Evolutionary conservation across 2,329 filamentous ascomycete species (phyloP).

Genomic region (Pseudocercospora pini-densiflorae): DNA sequence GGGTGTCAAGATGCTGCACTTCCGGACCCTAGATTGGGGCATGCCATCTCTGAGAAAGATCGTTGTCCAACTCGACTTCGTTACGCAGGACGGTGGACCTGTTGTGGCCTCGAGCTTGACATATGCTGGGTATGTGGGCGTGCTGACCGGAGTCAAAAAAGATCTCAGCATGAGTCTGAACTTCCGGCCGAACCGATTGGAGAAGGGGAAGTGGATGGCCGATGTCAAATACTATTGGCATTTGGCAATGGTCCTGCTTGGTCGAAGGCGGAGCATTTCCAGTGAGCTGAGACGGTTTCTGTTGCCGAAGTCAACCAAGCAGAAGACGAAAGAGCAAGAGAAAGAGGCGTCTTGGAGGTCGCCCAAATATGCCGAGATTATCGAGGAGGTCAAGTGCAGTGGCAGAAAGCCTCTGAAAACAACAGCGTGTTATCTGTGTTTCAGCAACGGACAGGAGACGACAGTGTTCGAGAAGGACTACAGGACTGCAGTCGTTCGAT

Average conservation of each 20-base stretch:
- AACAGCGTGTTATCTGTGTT: conserved; percentile 62
- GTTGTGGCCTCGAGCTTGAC: conserved; percentile 55
- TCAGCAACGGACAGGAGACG: conserved; percentile 56
- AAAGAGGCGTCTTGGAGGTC: conserved; percentile 2
- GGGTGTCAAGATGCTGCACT: conserved; percentile 56
- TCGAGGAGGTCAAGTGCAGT: conserved; percentile 36
- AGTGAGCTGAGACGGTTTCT: conserved; percentile 55
- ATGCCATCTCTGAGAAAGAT: conserved; percentile 50
- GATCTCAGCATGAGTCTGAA: conserved; percentile 56
- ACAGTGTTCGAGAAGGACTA: conserved; percentile 63
- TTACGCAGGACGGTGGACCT: conserved; percentile 37
- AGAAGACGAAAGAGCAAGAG: conserved; percentile 1
- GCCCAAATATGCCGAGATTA: conserved; percentile 37
- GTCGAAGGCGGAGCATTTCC: conserved; percentile 58
- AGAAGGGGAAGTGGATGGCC: conserved; percentile 36
- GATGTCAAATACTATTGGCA: conserved; percentile 53
- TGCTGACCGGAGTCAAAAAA: conserved; percentile 56
- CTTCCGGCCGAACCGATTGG: conserved; percentile 56
- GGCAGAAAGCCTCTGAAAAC: conserved; percentile 42
- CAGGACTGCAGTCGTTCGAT: conserved; percentile 49
- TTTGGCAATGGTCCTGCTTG: conserved; percentile 59
- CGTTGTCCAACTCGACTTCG: conserved; percentile 48
- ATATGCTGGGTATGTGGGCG: conserved; percentile 58
- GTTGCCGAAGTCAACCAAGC: conserved; percentile 35
- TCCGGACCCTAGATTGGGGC: conserved; percentile 57